Percentiles rank a stretch among this genome's conserved stretches.
Conservation (phyloP, 441 rosid species). For the Melastoma candidum region DNA sequence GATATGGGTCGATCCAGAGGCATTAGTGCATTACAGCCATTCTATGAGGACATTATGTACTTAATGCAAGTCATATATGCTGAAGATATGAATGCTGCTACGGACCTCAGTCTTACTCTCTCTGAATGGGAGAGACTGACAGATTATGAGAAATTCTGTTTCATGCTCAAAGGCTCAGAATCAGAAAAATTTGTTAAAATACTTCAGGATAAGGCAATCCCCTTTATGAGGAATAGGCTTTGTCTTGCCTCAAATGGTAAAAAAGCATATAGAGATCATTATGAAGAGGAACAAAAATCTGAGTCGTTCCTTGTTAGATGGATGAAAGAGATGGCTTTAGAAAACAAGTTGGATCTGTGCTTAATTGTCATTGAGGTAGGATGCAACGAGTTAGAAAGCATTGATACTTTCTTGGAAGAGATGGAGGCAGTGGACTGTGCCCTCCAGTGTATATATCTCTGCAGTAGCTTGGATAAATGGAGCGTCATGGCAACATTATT, state of each 20-base stretch:
- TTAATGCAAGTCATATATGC: constrained; percentile 70
- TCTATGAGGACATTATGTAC: constrained; percentile 69
- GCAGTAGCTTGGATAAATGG: constrained; percentile 77
- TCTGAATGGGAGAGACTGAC: constrained; percentile 71
- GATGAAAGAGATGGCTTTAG: constrained; percentile 78
- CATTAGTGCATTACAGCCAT: constrained; percentile 54
- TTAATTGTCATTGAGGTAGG: constrained; percentile 84
- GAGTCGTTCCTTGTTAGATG: constrained; percentile 79
- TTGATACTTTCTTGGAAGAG: constrained; percentile 61
- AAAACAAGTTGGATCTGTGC: constrained; percentile 68
- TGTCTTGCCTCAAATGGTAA: constrained; percentile 15
- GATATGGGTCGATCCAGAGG: constrained; percentile 79
- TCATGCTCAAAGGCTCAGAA: constrained; percentile 65
- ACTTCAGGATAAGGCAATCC: constrained; percentile 62
- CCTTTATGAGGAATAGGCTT: constrained; percentile 58
- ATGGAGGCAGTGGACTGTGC: constrained; percentile 75
- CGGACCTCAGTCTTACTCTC: constrained; percentile 53
- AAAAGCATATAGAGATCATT: constrained; percentile 17
- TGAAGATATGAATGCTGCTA: constrained; percentile 41
- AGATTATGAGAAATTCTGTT: constrained; percentile 79
- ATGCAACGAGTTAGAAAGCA: constrained; percentile 43
- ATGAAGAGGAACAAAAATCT: constrained; percentile 23
- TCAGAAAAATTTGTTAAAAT: constrained; percentile 55
- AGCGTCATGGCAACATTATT: constrained; percentile 70
- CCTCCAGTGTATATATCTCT: constrained; percentile 71